A percentile compares a stretch with the other conserved stretches of the same genome.
phyloP scores from a whole-genome alignment of 2,329 filamentous ascomycete species.

The Didymella arachidicola region DNA sequence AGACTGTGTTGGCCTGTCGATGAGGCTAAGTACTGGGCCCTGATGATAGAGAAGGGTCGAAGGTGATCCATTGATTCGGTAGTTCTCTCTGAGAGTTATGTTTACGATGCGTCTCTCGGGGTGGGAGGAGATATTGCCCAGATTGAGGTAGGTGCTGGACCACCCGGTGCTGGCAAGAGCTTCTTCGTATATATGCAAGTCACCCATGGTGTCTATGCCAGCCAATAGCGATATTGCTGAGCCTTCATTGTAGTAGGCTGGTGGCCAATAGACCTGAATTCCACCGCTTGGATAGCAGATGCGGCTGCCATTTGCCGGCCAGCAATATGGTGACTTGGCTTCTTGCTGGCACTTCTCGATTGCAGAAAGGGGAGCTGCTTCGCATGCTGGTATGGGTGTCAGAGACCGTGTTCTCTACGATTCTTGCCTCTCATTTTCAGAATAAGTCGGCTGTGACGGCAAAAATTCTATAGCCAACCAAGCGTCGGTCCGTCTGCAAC shows the following conservation, averaged over 20 bases:
- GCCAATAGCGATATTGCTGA: too few species aligned
- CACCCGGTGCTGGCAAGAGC: not conserved
- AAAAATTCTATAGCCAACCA: too few species aligned
- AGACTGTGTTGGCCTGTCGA: not conserved
- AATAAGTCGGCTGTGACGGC: too few species aligned
- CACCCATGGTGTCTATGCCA: too few species aligned
- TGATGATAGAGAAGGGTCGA: not conserved
- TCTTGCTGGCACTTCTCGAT: slow-evolving; percentile 25
- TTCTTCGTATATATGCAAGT: not conserved
- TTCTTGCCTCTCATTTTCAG: too few species aligned
- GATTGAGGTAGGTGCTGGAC: not conserved
- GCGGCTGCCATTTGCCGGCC: slow-evolving; percentile 28
- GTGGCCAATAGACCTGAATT: slow-evolving; percentile 25
- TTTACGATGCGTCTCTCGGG: slow-evolving; percentile 2
- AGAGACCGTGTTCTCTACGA: too few species aligned
- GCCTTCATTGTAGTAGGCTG: slow-evolving; percentile 19
- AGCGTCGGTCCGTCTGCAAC: too few species aligned
- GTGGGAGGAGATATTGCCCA: slow-evolving; percentile 13
- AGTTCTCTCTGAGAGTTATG: slow-evolving; percentile 15
- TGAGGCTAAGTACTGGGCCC: slow-evolving; percentile 25
- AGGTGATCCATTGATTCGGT: not conserved
- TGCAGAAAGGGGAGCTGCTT: not conserved
- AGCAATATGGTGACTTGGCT: slow-evolving; percentile 28
- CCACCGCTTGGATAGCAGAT: slow-evolving; percentile 18
- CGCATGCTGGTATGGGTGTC: slow-evolving; percentile 7